Evolutionary conservation across 495 filamentous ascomycete species (phyloP).

Genomic region (Ramalina peruviana): DNA sequence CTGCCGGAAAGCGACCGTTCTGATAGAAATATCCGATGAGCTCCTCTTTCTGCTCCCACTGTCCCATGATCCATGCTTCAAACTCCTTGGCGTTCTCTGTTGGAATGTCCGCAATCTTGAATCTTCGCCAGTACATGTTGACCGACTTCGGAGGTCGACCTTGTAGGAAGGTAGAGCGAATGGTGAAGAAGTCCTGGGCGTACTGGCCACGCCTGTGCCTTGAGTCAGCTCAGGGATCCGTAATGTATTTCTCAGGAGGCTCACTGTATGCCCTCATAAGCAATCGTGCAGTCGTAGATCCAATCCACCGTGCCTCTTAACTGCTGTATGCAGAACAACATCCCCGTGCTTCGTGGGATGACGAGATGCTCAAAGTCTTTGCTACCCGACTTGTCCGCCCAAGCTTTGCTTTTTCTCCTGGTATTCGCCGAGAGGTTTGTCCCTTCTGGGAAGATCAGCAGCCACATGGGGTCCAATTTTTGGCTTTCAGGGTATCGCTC

Average conservation of each 20-base stretch:
- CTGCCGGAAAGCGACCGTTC: conserved; percentile 47
- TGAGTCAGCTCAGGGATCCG: not conserved
- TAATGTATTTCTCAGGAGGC: conserved; percentile 12
- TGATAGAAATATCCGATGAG: conserved; percentile 43
- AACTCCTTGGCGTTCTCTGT: conserved; percentile 39
- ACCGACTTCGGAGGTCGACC: conserved; percentile 55
- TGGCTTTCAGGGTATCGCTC: conserved; percentile 35
- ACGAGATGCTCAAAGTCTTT: conserved; percentile 40
- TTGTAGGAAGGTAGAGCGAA: conserved; percentile 47
- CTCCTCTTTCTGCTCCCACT: conserved; percentile 52
- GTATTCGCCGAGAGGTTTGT: conserved; percentile 51
- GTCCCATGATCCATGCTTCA: conserved; percentile 39
- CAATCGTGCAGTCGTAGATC: conserved; percentile 56
- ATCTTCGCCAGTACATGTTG: conserved; percentile 58
- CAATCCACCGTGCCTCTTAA: conserved; percentile 45
- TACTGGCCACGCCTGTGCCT: conserved; percentile 38
- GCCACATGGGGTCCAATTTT: conserved; percentile 54
- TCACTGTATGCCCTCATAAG: conserved; percentile 56
- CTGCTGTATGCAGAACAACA: conserved; percentile 50
- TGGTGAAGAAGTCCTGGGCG: conserved; percentile 52
- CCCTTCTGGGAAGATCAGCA: conserved; percentile 56
- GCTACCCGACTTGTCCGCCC: conserved; percentile 40
- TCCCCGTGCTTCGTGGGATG: conserved; percentile 48
- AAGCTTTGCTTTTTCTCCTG: conserved; percentile 37
- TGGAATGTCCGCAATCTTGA: conserved; percentile 23